Evolutionary conservation across 1,284 basidiomycete species (phyloP).

Genomic region (Fomitopsis betulina): DNA sequence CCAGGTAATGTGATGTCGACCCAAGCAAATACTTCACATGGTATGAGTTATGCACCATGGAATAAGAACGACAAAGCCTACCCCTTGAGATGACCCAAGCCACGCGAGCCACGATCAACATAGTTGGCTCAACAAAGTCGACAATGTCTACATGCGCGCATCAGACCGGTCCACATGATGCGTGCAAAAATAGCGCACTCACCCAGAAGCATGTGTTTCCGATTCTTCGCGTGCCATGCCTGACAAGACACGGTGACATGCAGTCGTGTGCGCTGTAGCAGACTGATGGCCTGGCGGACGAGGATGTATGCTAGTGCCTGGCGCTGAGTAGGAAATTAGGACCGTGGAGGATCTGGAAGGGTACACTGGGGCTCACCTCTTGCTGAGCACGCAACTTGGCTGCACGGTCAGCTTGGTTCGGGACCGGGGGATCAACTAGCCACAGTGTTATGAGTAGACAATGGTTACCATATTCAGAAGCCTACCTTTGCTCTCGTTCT

Average conservation of each 20-base stretch:
- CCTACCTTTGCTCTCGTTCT: conserved; percentile 87
- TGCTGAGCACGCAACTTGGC: conserved; percentile 82
- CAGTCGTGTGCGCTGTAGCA: conserved; percentile 87
- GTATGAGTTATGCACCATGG: neutral
- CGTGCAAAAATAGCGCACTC: conserved; percentile 16
- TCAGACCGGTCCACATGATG: neutral
- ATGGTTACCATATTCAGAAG: neutral
- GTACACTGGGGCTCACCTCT: conserved; percentile 48
- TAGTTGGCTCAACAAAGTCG: conserved; percentile 86
- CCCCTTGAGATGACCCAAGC: conserved; percentile 88
- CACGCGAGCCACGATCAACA: conserved; percentile 97
- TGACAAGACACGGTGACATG: conserved; percentile 89
- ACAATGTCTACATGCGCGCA: conserved; percentile 62
- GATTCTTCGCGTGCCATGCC: conserved; percentile 94
- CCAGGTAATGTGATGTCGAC: conserved; percentile 96
- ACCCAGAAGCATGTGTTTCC: conserved; percentile 89
- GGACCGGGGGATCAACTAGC: conserved; percentile 75
- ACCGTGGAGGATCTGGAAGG: neutral
- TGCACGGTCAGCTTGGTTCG: conserved; percentile 66
- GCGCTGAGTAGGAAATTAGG: conserved; percentile 44
- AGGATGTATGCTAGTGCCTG: conserved; percentile 87
- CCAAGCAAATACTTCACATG: conserved; percentile 79
- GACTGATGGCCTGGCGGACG: conserved; percentile 81
- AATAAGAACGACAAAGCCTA: conserved; percentile 28
- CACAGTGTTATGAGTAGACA: conserved; percentile 1